Percentiles rank a stretch among this genome's conserved stretches.
phyloP scores from a whole-genome alignment of 306 rosid genomes.

The Casuarina glauca region DNA sequence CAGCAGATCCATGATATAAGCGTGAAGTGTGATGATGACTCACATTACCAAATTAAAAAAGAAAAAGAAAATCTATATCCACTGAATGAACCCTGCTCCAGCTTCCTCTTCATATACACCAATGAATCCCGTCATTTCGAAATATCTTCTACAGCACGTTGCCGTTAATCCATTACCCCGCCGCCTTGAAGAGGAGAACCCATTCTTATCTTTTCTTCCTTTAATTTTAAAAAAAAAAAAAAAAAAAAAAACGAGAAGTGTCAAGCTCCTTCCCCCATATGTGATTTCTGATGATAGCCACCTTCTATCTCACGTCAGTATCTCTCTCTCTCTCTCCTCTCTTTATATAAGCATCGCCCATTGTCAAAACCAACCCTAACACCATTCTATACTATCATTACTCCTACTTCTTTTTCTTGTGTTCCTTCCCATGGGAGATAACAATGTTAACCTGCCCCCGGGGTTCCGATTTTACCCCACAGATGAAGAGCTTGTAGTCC shows the following conservation, averaged over 20 bases:
- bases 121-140: slow-evolving; percentile 32
- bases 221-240: slow-evolving; percentile 6
- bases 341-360: slow-evolving; percentile 54
- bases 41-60: slow-evolving; percentile 19
- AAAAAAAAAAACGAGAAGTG: no score
- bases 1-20: slow-evolving; percentile 64
- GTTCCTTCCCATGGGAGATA: slow-evolving; percentile 48
- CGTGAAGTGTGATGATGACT: slow-evolving; percentile 89
- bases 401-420: not conserved
- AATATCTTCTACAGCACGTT: slow-evolving; percentile 24
- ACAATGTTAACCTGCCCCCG: slow-evolving; percentile 75
- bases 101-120: not conserved
- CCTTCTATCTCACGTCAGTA: slow-evolving; percentile 55
- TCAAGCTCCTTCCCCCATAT: slow-evolving; percentile 12
- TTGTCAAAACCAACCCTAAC: slow-evolving; percentile 18
- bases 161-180: slow-evolving; percentile 6
- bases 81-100: slow-evolving; percentile 21
- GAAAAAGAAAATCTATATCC: not conserved
- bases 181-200: slow-evolving; percentile 22
- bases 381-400: slow-evolving; percentile 9
- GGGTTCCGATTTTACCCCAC: slow-evolving; percentile 88
- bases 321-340: slow-evolving; percentile 24
- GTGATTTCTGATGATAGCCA: slow-evolving; percentile 22
- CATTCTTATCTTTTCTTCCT: not conserved
- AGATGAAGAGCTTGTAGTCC: slow-evolving; percentile 91